Conservation (phyloP, 163 green algal species). For the Smithsoniella earleae region DNA sequence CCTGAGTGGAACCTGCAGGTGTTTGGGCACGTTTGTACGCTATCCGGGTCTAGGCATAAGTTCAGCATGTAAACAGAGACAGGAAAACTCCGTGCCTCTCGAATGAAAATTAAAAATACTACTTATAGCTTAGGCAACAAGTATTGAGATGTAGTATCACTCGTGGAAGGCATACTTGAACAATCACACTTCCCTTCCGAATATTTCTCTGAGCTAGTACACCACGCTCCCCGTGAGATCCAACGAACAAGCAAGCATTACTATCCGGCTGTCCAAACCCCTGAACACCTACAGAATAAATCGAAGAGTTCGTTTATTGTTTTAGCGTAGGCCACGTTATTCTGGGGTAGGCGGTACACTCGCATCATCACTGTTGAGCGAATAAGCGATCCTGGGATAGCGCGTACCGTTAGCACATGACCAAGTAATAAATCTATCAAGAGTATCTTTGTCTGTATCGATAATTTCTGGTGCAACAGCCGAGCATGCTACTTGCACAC, state of each 20-base stretch:
- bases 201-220: constrained; percentile 7
- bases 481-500: no score
- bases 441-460: neutral
- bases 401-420: constrained; percentile 19
- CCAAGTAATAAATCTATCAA: constrained; percentile 24
- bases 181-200: constrained; percentile 6
- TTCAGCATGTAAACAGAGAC: no score
- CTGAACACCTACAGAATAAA: constrained; percentile 8
- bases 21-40: neutral
- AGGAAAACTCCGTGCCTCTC: no score
- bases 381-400: neutral
- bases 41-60: no score
- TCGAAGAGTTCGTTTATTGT: neutral
- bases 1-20: constrained; percentile 49
- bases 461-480: neutral
- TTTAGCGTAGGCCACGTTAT: neutral
- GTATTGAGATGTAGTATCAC: no score
- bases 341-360: neutral
- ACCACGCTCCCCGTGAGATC: constrained; percentile 14
- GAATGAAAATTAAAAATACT: no score
- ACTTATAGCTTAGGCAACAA: no score
- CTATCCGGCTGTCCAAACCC: constrained; percentile 12
- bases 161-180: constrained; percentile 10
- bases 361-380: neutral
- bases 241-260: constrained; percentile 25